phyloP scores from a whole-genome alignment of 2,329 filamentous ascomycete species.

The Xylaria arbuscula region DNA sequence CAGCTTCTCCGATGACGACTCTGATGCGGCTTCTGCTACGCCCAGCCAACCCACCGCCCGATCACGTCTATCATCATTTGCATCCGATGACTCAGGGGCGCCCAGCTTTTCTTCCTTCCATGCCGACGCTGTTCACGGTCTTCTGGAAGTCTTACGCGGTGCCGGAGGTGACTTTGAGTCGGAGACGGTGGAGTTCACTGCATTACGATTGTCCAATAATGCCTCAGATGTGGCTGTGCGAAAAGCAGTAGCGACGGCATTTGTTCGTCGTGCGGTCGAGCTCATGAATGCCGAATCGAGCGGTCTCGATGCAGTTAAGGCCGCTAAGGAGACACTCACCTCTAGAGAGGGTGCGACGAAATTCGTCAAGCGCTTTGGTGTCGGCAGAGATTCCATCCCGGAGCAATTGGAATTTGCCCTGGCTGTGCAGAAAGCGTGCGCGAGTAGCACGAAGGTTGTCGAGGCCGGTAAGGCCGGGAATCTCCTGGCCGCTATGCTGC shows the following conservation, averaged over 20 bases:
- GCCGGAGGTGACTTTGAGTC: constrained; percentile 82
- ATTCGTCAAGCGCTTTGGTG: constrained; percentile 69
- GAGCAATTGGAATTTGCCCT: constrained; percentile 90
- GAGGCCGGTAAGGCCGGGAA: constrained; percentile 62
- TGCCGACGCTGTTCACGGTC: constrained; percentile 83
- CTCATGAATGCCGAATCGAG: constrained; percentile 66
- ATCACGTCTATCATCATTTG: constrained; percentile 76
- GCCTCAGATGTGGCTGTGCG: constrained; percentile 91
- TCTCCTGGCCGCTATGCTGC: constrained; percentile 81
- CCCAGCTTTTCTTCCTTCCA: constrained; percentile 75
- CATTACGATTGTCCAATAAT: constrained; percentile 89
- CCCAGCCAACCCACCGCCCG: constrained; percentile 71
- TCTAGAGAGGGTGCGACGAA: constrained; percentile 63
- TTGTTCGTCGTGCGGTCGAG: constrained; percentile 83
- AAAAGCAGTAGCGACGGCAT: constrained; percentile 84
- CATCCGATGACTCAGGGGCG: constrained; percentile 76
- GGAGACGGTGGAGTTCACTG: constrained; percentile 89
- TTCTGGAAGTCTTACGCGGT: constrained; percentile 86
- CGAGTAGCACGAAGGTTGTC: constrained; percentile 70
- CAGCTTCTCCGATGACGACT: constrained; percentile 73
- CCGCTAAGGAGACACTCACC: constrained; percentile 71
- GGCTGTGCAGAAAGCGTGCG: constrained; percentile 82
- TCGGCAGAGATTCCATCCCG: constrained; percentile 71
- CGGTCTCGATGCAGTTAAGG: constrained; percentile 69
- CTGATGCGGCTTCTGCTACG: constrained; percentile 65